Percentiles rank a stretch among this genome's conserved stretches.
Evolutionary conservation across 768 basidiomycete species (phyloP).

Genomic region (Gelatoporia subvermispora): DNA sequence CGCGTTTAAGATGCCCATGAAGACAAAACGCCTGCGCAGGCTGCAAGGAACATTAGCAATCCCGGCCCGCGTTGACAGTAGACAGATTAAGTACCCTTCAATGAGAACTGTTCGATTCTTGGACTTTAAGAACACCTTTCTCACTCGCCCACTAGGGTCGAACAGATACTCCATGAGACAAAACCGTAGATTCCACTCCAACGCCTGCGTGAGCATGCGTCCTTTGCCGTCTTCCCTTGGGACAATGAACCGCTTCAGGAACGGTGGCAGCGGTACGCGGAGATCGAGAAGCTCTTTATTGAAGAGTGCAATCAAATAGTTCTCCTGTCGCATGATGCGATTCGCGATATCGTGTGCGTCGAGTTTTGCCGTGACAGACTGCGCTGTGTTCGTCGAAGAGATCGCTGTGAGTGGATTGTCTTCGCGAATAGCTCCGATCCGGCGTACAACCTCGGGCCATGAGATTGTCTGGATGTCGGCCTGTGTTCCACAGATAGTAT

Average conservation of each 20-base stretch:
- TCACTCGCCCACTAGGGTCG: conserved; percentile 82
- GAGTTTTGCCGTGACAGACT: conserved; percentile 76
- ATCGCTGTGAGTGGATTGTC: conserved; percentile 90
- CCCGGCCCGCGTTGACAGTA: background rate
- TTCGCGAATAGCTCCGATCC: conserved; percentile 86
- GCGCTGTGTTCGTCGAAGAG: conserved; percentile 56
- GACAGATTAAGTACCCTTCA: conserved; percentile 58
- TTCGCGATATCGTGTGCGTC: conserved; percentile 99
- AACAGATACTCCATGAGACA: conserved; percentile 96
- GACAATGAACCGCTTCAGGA: conserved; percentile 41
- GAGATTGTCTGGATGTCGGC: conserved; percentile 96
- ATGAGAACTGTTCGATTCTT: conserved; percentile 75
- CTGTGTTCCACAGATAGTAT: conserved; percentile 36
- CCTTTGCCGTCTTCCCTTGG: conserved; percentile 59
- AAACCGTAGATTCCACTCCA: conserved; percentile 97
- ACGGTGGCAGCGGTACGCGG: conserved; percentile 68
- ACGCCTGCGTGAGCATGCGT: conserved; percentile 76
- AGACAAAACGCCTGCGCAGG: conserved; percentile 79
- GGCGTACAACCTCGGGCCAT: conserved; percentile 91
- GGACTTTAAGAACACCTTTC: conserved; percentile 86
- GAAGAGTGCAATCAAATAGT: conserved; percentile 96
- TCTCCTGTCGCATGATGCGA: conserved; percentile 96
- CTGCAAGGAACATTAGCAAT: conserved; percentile 36
- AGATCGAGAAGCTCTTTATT: conserved; percentile 95
- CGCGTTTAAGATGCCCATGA: conserved; percentile 96